Base-by-base conservation (phyloP, 192 early-diverging fungal genomes). In the Coemansia sp. region DNA sequence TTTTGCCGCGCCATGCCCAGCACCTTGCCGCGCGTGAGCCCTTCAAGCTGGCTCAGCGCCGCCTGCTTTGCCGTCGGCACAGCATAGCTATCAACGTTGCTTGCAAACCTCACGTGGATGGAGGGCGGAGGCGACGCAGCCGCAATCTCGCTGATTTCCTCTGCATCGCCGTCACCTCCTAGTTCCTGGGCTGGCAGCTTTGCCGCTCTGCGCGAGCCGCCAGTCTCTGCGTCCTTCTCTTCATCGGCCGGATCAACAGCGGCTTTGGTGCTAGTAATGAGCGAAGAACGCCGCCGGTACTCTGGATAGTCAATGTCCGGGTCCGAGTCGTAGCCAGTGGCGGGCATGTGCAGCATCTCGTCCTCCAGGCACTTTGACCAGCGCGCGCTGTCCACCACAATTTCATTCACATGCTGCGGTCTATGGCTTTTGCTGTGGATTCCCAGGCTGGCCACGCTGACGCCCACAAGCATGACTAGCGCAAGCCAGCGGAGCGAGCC, bases 401-500 rank as follows among this genome's bases (percentile, higher is more conserved):
- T 41, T 3, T 70, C 67, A 9, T 50, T 69, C 1, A 52, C 30
- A 2, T 49, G 43, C 35, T 49, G n/a, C n/a, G 54, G 5, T 53
- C 54, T n/a, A 15, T 58, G 50, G 2, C 63, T 52, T 23, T 61
- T 77, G 9, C 62, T 63, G 17, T 77, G 73, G 11, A 77, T 63
- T 0, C 73, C 73, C 52, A 77, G 11, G 42, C 73, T 77, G 0
- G 41, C 52, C 14, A 66, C 46, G 0, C 63, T 58, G 2, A 70
- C 63, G 7, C 63, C 63, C 10, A 77, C 56, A 14, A 77, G 41
- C 50, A 59, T 55, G 5, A 66, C 37, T n/a, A 77, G 41, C 22
- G 73, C 40, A 22, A 77, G 47, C 73, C 73, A 77, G 14, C 73
- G 68, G 10, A 77, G 41, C 6, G 73, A 69, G 15, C 73, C 73